Percentiles rank a stretch among this genome's conserved stretches.
phyloP scores from a whole-genome alignment of 1,139 yeast species.

The Entelexis paramagnoliae region DNA sequence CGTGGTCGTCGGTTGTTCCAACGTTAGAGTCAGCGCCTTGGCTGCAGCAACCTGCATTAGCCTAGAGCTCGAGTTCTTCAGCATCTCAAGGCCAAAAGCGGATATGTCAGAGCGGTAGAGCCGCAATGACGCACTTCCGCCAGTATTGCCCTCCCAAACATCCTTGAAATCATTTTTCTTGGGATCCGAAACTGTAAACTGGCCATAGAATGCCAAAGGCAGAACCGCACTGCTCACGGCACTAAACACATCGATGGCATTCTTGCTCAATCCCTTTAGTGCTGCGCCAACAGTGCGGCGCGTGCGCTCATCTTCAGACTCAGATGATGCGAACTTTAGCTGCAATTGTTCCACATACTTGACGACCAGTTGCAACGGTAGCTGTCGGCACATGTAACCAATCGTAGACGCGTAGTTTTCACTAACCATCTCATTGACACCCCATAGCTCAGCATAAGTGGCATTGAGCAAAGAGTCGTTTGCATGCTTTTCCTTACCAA shows the following conservation, averaged over 20 bases:
- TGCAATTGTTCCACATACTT: slow-evolving; percentile 46
- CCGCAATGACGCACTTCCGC: slow-evolving; percentile 59
- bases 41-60: slow-evolving; percentile 63
- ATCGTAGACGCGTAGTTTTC: slow-evolving; percentile 70
- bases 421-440: slow-evolving; percentile 62
- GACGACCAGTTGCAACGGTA: slow-evolving; percentile 45
- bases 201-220: slow-evolving; percentile 73
- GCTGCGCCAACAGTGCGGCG: slow-evolving; percentile 52
- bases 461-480: slow-evolving; percentile 53
- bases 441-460: slow-evolving; percentile 51
- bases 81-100: slow-evolving; percentile 40
- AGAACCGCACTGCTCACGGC: slow-evolving; percentile 53
- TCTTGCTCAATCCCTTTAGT: slow-evolving; percentile 55
- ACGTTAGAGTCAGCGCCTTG: slow-evolving; percentile 50
- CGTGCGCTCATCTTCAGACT: slow-evolving; percentile 40
- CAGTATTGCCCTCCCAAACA: slow-evolving; percentile 75
- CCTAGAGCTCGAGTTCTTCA: slow-evolving; percentile 48
- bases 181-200: slow-evolving; percentile 44
- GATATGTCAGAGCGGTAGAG: slow-evolving; percentile 67
- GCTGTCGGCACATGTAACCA: slow-evolving; percentile 65
- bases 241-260: slow-evolving; percentile 61
- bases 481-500: slow-evolving; percentile 33
- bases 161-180: slow-evolving; percentile 43
- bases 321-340: slow-evolving; percentile 53
- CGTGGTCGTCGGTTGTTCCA: slow-evolving; percentile 32